Conservation (phyloP, 1,284 basidiomycete genomes). For the Pseudozyma sp. region DNA sequence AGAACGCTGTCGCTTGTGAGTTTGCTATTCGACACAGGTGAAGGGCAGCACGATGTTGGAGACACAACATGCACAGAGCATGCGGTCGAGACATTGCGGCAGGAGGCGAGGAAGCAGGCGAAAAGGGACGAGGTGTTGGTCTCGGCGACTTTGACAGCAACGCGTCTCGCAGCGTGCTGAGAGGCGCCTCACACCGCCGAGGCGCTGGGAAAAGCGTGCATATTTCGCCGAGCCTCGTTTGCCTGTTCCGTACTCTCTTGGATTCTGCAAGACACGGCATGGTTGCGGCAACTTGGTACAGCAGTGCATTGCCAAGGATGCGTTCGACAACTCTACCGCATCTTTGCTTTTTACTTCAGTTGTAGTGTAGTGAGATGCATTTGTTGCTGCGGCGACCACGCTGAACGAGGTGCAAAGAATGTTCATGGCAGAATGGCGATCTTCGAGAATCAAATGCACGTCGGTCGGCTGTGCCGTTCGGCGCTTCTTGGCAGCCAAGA, state of each 20-base stretch:
- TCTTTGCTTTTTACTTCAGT: background rate
- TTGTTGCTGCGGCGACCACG: conserved; percentile 1
- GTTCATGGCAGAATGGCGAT: conserved; percentile 4
- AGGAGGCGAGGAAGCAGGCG: conserved; percentile 4
- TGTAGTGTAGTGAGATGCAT: background rate
- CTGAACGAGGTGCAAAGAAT: conserved; percentile 11
- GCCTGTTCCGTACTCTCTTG: background rate
- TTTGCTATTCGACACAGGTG: no score
- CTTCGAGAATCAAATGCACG: conserved; percentile 1
- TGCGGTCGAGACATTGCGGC: conserved; percentile 15
- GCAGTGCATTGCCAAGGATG: conserved; percentile 1
- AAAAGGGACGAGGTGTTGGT: conserved; percentile 19
- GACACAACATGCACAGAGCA: conserved; percentile 1
- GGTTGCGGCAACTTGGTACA: background rate
- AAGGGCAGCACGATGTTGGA: background rate
- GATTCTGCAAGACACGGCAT: background rate
- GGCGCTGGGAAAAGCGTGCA: conserved; percentile 20
- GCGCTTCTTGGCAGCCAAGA: conserved; percentile 13
- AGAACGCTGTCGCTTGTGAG: background rate
- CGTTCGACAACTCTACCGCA: background rate
- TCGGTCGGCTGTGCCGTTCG: conserved; percentile 14
- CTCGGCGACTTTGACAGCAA: conserved; percentile 24
- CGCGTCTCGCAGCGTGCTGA: conserved; percentile 6
- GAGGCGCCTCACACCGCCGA: conserved; percentile 25
- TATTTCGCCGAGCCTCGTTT: conserved; percentile 30